phyloP scores from a whole-genome alignment of 1,284 basidiomycete genomes.

The Rhodotorula sp. region DNA sequence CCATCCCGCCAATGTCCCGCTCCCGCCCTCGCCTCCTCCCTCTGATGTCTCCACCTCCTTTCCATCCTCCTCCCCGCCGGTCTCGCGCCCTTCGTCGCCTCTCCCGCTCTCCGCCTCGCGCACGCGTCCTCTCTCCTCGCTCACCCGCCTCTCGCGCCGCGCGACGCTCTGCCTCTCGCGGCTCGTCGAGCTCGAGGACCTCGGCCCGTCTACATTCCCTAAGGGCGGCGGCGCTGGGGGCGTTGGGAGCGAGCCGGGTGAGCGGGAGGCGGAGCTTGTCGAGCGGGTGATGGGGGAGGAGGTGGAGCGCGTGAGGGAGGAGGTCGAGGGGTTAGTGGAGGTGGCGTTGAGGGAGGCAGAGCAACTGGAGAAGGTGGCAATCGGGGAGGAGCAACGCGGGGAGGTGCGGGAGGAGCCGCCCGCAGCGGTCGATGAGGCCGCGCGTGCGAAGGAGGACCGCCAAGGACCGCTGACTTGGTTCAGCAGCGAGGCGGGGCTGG shows the following conservation, averaged over 20 bases:
- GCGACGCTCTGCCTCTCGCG: slow-evolving; percentile 15
- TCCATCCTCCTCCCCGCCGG: background rate
- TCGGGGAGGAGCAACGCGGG: background rate
- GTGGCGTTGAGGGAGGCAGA: background rate
- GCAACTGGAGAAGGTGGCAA: too few relatives aligned
- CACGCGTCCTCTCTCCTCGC: background rate
- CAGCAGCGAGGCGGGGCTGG: background rate
- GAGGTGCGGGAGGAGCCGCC: background rate
- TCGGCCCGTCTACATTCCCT: background rate
- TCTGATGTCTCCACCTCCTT: background rate
- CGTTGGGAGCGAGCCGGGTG: background rate
- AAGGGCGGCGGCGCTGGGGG: too few relatives aligned
- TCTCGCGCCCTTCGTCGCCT: background rate
- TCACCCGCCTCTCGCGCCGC: slow-evolving; percentile 17
- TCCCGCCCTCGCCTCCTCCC: background rate
- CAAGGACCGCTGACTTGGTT: background rate
- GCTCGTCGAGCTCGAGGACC: background rate
- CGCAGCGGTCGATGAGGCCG: background rate
- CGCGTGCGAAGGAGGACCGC: background rate
- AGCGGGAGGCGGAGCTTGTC: slow-evolving; percentile 2
- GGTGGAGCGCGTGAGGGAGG: background rate
- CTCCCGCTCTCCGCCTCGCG: background rate
- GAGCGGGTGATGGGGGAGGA: slow-evolving; percentile 5
- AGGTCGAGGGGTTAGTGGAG: slow-evolving; percentile 6
- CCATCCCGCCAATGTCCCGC: background rate